phyloP scores from a whole-genome alignment of 2,329 filamentous ascomycete species.

The Xylaria hypoxylon region DNA sequence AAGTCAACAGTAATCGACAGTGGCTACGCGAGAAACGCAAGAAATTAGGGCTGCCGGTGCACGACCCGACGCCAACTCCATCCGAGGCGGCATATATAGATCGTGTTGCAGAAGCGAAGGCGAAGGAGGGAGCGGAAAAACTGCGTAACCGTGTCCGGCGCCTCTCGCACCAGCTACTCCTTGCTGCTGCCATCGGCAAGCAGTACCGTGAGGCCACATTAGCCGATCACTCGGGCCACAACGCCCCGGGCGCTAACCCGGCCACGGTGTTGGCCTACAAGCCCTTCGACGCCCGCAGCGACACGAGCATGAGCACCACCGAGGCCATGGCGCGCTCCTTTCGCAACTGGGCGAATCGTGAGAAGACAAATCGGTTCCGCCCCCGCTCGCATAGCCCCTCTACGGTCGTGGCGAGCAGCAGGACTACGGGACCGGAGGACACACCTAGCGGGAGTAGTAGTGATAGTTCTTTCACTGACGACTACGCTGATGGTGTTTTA shows the following conservation, averaged over 20 bases:
- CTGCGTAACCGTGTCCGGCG: constrained; percentile 40
- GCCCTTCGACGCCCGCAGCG: constrained; percentile 34
- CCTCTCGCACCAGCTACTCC: constrained; percentile 39
- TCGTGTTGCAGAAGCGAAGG: not conserved
- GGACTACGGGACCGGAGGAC: constrained; percentile 22
- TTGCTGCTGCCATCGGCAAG: constrained; percentile 40
- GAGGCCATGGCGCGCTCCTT: constrained; percentile 38
- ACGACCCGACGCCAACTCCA: constrained; percentile 28
- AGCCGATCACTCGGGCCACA: constrained; percentile 29
- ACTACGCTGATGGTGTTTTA: not conserved
- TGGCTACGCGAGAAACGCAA: constrained; percentile 21
- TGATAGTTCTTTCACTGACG: constrained; percentile 17
- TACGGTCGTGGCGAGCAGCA: not conserved
- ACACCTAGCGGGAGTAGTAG: constrained; percentile 17
- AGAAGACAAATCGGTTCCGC: constrained; percentile 14
- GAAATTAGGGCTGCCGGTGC: constrained; percentile 15
- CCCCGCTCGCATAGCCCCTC: constrained; percentile 16
- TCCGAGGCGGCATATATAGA: constrained; percentile 24
- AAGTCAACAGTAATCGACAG: not conserved
- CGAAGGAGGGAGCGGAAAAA: not conserved
- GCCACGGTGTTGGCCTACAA: constrained; percentile 16
- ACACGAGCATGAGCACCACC: constrained; percentile 32
- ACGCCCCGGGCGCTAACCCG: constrained; percentile 27
- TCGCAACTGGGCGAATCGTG: constrained; percentile 34
- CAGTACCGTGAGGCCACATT: constrained; percentile 38